Percentiles rank a stretch among this genome's conserved stretches.
Conservation (phyloP, 2,329 filamentous ascomycete genomes). For the Venturia pyrina region DNA sequence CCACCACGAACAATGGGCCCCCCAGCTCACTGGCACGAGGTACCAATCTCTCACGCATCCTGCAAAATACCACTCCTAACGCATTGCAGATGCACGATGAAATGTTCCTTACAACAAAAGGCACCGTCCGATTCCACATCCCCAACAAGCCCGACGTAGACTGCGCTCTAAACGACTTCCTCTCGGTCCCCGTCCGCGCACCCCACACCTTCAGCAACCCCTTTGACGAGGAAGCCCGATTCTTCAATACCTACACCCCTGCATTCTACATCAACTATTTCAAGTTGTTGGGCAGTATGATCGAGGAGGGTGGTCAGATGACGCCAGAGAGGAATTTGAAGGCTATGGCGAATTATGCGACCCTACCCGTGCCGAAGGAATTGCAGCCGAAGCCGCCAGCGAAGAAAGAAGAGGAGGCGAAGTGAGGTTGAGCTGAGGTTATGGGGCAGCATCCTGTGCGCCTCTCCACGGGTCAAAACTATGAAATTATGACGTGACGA, state of each 20-base stretch:
- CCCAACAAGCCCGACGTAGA: constrained; percentile 35
- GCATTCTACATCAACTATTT: constrained; percentile 50
- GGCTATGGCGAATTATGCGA: constrained; percentile 39
- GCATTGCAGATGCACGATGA: constrained; percentile 36
- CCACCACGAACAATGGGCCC: constrained; percentile 38
- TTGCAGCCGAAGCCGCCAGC: not conserved
- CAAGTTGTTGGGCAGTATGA: constrained; percentile 39
- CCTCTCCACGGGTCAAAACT: too few species aligned
- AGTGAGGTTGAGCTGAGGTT: not conserved
- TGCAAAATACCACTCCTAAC: not conserved
- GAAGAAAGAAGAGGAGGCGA: not conserved
- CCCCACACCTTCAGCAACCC: constrained; percentile 49
- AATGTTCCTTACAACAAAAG: constrained; percentile 45
- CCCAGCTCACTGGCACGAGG: constrained; percentile 44
- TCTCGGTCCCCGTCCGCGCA: constrained; percentile 44
- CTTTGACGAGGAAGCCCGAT: constrained; percentile 41
- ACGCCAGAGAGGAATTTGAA: constrained; percentile 38
- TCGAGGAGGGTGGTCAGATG: constrained; percentile 34
- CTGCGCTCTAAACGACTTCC: constrained; percentile 42
- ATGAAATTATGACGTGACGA: not conserved
- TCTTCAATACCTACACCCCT: constrained; percentile 49
- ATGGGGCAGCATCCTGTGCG: too few species aligned
- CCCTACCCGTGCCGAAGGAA: constrained; percentile 27
- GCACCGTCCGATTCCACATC: constrained; percentile 42
- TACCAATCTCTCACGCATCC: constrained; percentile 21